A percentile compares a stretch with the other conserved stretches of the same genome.
Conservation (phyloP, 108 stramenopile species). For the Mayamaea pseudoterrestris region DNA sequence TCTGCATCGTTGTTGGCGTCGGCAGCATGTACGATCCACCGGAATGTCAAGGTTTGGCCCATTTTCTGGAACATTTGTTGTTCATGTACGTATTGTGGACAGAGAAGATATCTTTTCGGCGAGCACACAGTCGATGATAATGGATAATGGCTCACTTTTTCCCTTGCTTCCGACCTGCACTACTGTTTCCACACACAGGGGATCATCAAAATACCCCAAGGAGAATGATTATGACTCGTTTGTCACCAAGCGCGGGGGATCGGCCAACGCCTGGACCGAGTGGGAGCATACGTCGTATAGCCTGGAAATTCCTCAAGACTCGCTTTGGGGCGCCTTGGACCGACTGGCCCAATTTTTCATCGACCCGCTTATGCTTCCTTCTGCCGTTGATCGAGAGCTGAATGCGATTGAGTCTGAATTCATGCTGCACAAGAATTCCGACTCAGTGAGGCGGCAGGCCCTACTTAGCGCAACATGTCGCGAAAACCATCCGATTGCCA, state of each 20-base stretch:
- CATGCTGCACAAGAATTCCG: slow-evolving; percentile 69
- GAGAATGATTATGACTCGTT: slow-evolving; percentile 82
- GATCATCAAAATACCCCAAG: slow-evolving; percentile 81
- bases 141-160: no score
- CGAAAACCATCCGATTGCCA: slow-evolving; percentile 45
- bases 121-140: no score
- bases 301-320: slow-evolving; percentile 82
- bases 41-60: slow-evolving; percentile 79
- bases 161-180: no score
- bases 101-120: no score
- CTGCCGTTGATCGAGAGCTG: slow-evolving; percentile 83
- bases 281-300: slow-evolving; percentile 87
- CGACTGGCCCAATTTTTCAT: slow-evolving; percentile 91
- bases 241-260: slow-evolving; percentile 81
- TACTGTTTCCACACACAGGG: no score
- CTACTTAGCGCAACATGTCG: slow-evolving; percentile 60
- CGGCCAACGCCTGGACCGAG: slow-evolving; percentile 94
- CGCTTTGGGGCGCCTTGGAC: slow-evolving; percentile 81
- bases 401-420: slow-evolving; percentile 96
- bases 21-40: slow-evolving; percentile 87
- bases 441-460: slow-evolving; percentile 58
- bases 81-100: no score
- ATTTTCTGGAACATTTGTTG: slow-evolving; percentile 84
- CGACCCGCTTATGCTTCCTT: slow-evolving; percentile 71
- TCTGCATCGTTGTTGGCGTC: slow-evolving; percentile 85